Evolutionary conservation across 2,329 filamentous ascomycete genomes (phyloP), one percentile per base, ranked within the genome.

Genomic region (Penicillium sp.): DNA sequence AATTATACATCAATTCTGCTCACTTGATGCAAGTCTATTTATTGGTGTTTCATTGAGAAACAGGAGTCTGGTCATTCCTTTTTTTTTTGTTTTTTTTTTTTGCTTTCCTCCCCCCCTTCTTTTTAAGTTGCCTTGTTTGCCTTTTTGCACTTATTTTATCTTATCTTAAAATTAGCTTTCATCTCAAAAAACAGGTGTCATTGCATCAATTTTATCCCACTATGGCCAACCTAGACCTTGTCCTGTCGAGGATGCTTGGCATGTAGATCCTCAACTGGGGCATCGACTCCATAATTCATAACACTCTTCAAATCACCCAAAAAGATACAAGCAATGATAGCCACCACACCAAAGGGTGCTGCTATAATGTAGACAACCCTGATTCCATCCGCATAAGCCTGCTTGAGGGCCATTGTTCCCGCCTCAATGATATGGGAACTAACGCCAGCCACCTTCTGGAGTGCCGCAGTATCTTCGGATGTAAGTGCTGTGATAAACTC

Each of bases 361-460:
- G 57, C 57, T 23, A 59, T 59, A n/a, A 59, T 59, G 14, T 31
- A 59, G 5, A 59, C 50, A 31, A 56, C 53, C n/a, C 53, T 49
- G 4, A 59, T 8, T 8, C 53, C 39, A 47, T 56, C 57, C 1
- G 57, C 57, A 47, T 50, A 59, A 19, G 53, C 57, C 45, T 59
- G 53, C 19, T 53, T 50, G 8, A 52, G 35, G 19, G 57, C 31
- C 16, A 4, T 13, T 10, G 23, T 21, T 13, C 57, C 53, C 4
- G 53, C 46, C 5, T n/a, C n/a, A 4, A 59, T 45, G 26, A 55
- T 59, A 4, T 14, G 9, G 9, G 11, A 6, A 29, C 39, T 50
- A 14, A 55, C 31, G 31, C 57, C 49, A 4, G 49, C 14, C 16
- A 55, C 33, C 2, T n/a, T 39, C 5, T 8, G 26, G 19, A 59